Percentiles rank a stretch among this genome's conserved stretches.
Evolutionary conservation across 495 filamentous ascomycete genomes (phyloP).

Genomic region (Tuber magnatum): DNA sequence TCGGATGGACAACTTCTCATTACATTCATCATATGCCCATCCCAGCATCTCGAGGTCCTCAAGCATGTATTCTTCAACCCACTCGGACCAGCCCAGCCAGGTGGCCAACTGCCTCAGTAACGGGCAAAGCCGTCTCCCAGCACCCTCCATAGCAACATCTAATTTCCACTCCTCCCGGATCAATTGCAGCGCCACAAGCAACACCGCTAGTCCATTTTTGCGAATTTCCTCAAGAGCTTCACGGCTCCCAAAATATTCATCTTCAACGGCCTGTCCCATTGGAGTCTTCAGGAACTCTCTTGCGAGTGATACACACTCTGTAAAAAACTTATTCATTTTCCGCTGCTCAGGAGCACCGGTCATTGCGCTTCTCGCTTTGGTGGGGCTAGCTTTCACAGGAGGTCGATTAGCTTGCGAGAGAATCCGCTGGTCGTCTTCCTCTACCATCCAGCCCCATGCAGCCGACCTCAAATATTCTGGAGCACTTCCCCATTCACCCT

Average conservation of each 20-base stretch:
- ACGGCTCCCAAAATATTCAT: slow-evolving; percentile 26
- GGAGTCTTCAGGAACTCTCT: slow-evolving; percentile 55
- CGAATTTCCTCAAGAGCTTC: slow-evolving; percentile 21
- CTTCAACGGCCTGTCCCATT: slow-evolving; percentile 44
- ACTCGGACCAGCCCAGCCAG: slow-evolving; percentile 78
- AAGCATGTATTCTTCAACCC: slow-evolving; percentile 64
- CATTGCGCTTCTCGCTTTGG: slow-evolving; percentile 23
- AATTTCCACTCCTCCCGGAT: slow-evolving; percentile 84
- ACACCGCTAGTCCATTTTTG: slow-evolving; percentile 47
- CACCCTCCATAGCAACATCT: slow-evolving; percentile 53
- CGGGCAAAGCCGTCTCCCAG: slow-evolving; percentile 53
- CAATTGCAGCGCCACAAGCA: slow-evolving; percentile 74
- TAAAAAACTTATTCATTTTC: slow-evolving; percentile 38
- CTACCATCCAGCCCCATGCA: slow-evolving; percentile 68
- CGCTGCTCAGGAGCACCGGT: slow-evolving; percentile 19
- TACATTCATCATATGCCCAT: slow-evolving; percentile 56
- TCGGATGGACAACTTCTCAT: not conserved
- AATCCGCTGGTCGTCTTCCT: slow-evolving; percentile 45
- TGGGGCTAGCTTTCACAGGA: slow-evolving; percentile 8
- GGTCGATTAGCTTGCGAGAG: slow-evolving; percentile 21
- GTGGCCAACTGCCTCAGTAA: slow-evolving; percentile 72
- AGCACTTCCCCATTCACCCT: slow-evolving; percentile 52
- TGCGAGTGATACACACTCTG: slow-evolving; percentile 40
- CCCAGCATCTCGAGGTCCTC: slow-evolving; percentile 57
- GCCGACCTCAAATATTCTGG: slow-evolving; percentile 60